Evolutionary conservation across 129 eudicot genomes (phyloP).

Genomic region (Saussurea involucrata): DNA sequence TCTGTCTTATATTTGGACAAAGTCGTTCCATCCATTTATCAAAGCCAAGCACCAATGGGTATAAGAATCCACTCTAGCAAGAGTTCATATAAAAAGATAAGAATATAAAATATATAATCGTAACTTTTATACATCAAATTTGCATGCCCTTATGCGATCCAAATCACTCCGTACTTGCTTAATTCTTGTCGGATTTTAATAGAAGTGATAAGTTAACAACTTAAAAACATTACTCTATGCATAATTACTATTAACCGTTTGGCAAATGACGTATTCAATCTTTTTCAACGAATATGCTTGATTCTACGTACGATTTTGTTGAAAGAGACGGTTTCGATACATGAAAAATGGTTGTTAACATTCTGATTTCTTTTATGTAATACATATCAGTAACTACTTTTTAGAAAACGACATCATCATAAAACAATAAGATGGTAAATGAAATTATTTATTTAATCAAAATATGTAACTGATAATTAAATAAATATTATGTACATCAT

Average conservation of each 20-base stretch:
- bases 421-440: neutral
- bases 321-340: neutral
- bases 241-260: neutral
- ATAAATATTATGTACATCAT: neutral
- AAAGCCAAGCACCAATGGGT: too few species aligned
- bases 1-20: too few species aligned
- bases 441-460: neutral
- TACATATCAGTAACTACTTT: neutral
- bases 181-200: neutral
- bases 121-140: neutral
- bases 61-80: neutral
- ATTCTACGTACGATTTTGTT: neutral
- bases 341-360: neutral
- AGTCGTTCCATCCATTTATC: too few species aligned
- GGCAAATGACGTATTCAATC: neutral
- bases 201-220: neutral
- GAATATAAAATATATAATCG: neutral
- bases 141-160: neutral
- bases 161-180: neutral
- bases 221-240: neutral
- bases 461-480: neutral
- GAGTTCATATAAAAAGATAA: neutral
- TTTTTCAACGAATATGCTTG: neutral
- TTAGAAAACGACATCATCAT: neutral
- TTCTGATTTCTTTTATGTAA: neutral